Conservation (phyloP, 805 yeast species). For the Groenewaldozyma salmanticensis region DNA sequence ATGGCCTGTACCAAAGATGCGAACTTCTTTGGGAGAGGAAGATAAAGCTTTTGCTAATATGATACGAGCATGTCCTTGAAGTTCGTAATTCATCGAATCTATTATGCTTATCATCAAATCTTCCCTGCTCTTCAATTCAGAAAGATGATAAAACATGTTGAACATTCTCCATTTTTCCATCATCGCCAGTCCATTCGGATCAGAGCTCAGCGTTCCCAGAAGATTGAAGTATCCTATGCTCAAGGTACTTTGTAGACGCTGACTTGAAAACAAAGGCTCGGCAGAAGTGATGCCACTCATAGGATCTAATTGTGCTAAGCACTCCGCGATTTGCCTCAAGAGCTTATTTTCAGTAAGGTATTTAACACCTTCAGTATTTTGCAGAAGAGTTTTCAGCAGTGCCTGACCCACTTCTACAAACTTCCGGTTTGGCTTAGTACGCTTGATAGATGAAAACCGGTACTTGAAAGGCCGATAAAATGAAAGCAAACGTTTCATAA, state of each 20-base stretch:
- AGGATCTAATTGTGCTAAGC: conserved; percentile 78
- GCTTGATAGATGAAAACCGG: conserved; percentile 52
- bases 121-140: conserved; percentile 44
- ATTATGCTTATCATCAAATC: conserved; percentile 50
- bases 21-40: conserved; percentile 41
- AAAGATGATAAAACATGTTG: conserved; percentile 65
- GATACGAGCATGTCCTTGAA: conserved; percentile 57
- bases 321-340: conserved; percentile 80
- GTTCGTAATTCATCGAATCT: conserved; percentile 48
- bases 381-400: conserved; percentile 54
- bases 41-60: conserved; percentile 57
- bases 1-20: conserved; percentile 47
- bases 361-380: conserved; percentile 54
- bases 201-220: conserved; percentile 60
- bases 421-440: conserved; percentile 41
- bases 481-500: conserved; percentile 72
- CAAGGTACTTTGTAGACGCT: conserved; percentile 51
- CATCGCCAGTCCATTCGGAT: conserved; percentile 53
- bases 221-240: conserved; percentile 71
- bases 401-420: conserved; percentile 69
- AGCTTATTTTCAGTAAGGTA: conserved; percentile 65
- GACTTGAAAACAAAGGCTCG: conserved; percentile 63
- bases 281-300: conserved; percentile 60
- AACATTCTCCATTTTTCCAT: conserved; percentile 78
- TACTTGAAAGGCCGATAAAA: conserved; percentile 89